A percentile compares a stretch with the other conserved stretches of the same genome.
Evolutionary conservation across 192 early-diverging fungal species (phyloP).

Genomic region (Dimargaris cristalligena): DNA sequence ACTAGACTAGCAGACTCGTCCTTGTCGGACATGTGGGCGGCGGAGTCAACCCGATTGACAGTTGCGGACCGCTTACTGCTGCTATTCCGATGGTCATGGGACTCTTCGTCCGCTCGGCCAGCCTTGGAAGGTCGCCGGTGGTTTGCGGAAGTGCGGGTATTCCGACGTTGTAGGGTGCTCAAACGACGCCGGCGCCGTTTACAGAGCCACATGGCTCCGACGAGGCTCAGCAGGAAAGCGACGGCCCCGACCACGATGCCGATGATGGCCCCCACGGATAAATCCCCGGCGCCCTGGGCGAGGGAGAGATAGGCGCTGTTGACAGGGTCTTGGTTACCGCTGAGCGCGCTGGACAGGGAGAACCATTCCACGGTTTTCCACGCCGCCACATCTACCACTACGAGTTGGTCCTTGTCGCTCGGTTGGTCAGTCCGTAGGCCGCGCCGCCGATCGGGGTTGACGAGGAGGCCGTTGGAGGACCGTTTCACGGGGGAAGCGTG

Average conservation of each 20-base stretch:
- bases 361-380: slow-evolving; percentile 11
- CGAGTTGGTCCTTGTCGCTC: slow-evolving; percentile 4
- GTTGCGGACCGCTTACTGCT: too few species aligned
- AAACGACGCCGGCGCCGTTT: neutral
- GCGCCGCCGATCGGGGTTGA: neutral
- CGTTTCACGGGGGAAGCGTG: neutral
- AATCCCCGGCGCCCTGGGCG: neutral
- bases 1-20: too few species aligned
- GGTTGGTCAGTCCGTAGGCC: slow-evolving; percentile 3
- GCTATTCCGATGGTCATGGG: too few species aligned
- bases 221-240: neutral
- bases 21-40: too few species aligned
- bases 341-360: neutral
- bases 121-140: neutral
- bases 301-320: neutral
- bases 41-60: neutral
- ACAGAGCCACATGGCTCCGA: neutral
- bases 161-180: neutral
- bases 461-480: neutral
- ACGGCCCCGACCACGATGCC: slow-evolving; percentile 4
- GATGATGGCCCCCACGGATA: slow-evolving; percentile 10
- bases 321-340: neutral
- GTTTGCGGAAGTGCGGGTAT: neutral
- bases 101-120: neutral
- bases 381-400: slow-evolving; percentile 3